These are phyloP conservation scores for Arabidopsis lyrata DNA, from an alignment of 441 rosid genomes.

Conservation along the genomic window DNA sequence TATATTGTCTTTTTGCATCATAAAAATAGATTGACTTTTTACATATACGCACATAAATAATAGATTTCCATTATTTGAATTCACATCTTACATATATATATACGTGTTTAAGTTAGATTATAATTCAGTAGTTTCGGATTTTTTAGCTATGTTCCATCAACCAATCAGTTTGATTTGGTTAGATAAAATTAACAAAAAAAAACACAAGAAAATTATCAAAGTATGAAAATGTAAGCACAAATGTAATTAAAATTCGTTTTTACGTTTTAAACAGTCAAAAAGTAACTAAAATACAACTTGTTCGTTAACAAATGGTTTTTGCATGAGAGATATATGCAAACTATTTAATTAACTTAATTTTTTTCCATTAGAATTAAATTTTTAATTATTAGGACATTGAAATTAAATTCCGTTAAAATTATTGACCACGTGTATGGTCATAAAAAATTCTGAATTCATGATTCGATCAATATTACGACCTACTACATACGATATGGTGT, in stretches of 20 bases:
- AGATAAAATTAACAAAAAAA: background rate
- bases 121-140: background rate
- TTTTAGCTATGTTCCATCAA: background rate
- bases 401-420: slow-evolving; percentile 4
- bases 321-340: background rate
- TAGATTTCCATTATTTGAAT: background rate
- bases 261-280: background rate
- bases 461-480: slow-evolving; percentile 5
- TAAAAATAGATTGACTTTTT: too few relatives aligned
- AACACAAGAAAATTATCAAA: background rate
- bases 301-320: background rate
- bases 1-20: slow-evolving; percentile 10
- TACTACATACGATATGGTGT: slow-evolving; percentile 13
- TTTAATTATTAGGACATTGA: background rate
- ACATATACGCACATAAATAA: background rate
- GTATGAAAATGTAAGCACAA: background rate
- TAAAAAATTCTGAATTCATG: background rate
- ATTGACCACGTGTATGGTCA: slow-evolving; percentile 26
- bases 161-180: background rate
- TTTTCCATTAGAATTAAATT: background rate
- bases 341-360: background rate
- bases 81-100: background rate
- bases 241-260: background rate
- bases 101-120: background rate
- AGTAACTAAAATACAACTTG: background rate